Evolutionary conservation across 2,329 filamentous ascomycete genomes (phyloP).

Genomic region (Blumeriella jaapii): DNA sequence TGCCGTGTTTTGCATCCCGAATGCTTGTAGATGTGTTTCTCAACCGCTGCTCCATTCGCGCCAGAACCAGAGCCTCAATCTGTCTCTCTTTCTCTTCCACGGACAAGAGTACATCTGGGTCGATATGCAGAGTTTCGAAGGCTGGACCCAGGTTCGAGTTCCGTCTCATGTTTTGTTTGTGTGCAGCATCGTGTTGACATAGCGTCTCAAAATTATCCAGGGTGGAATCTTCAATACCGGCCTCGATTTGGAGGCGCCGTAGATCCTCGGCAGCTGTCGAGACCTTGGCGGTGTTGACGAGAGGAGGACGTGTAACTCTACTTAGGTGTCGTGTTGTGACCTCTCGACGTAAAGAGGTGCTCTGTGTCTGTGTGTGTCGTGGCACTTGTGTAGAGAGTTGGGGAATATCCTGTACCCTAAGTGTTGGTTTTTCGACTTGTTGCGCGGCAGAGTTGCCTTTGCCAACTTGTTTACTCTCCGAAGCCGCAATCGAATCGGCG

Average conservation of each 20-base stretch:
- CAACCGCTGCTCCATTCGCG: constrained; percentile 42
- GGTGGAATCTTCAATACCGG: constrained; percentile 23
- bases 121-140: constrained; percentile 16
- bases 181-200: constrained; percentile 5
- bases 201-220: constrained; percentile 18
- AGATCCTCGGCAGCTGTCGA: constrained; percentile 22
- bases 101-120: constrained; percentile 14
- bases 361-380: too few relatives aligned
- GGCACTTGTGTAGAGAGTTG: too few relatives aligned
- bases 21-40: constrained; percentile 40
- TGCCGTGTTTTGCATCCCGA: constrained; percentile 43
- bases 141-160: constrained; percentile 6
- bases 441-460: background rate
- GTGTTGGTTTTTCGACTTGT: background rate
- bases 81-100: constrained; percentile 23
- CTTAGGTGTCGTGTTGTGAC: background rate
- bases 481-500: constrained; percentile 1
- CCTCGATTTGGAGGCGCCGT: constrained; percentile 19
- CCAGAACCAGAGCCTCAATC: constrained; percentile 33
- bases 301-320: constrained; percentile 1
- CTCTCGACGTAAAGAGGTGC: background rate
- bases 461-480: background rate
- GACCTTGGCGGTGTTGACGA: constrained; percentile 19
- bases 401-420: too few relatives aligned
- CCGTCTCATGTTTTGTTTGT: background rate